A percentile compares a stretch with the other conserved stretches of the same genome.
These are phyloP conservation scores for Scorias spongiosa DNA, from an alignment of 2,329 filamentous ascomycete genomes.

Conservation along the genomic window DNA sequence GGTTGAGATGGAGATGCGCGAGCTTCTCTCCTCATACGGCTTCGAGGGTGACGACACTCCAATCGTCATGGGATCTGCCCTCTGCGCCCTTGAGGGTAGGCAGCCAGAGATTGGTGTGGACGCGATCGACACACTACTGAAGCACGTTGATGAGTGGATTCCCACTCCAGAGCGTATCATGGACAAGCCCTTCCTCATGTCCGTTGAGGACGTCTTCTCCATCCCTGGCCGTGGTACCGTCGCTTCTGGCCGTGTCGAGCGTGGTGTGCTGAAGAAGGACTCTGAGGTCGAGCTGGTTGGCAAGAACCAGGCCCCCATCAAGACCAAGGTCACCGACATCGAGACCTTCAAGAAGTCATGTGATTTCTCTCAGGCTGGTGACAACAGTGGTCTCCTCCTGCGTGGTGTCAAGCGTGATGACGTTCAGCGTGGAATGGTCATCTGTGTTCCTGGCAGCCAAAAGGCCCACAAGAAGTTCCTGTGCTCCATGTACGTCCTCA, in stretches of 20 bases:
- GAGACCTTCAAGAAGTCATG: constrained; percentile 99
- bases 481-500: constrained; percentile 89
- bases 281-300: constrained; percentile 88
- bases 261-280: constrained; percentile 85
- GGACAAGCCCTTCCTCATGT: constrained; percentile 99
- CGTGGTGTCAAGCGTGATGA: constrained; percentile 95
- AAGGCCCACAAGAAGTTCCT: constrained; percentile 88
- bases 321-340: constrained; percentile 99
- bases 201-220: constrained; percentile 57
- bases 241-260: constrained; percentile 92
- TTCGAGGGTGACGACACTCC: constrained; percentile 98
- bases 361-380: constrained; percentile 86
- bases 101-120: constrained; percentile 70
- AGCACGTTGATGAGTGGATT: constrained; percentile 88
- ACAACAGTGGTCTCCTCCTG: constrained; percentile 95
- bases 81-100: constrained; percentile 81
- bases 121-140: constrained; percentile 84
- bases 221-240: constrained; percentile 80
- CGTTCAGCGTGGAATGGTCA: constrained; percentile 84
- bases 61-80: constrained; percentile 90
- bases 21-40: constrained; percentile 79
- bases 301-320: constrained; percentile 67
- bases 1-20: constrained; percentile 99
- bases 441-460: constrained; percentile 66
- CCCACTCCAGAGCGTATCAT: constrained; percentile 85